Evolutionary conservation across 805 yeast genomes (phyloP).

Genomic region (Saturnispora saitoi): DNA sequence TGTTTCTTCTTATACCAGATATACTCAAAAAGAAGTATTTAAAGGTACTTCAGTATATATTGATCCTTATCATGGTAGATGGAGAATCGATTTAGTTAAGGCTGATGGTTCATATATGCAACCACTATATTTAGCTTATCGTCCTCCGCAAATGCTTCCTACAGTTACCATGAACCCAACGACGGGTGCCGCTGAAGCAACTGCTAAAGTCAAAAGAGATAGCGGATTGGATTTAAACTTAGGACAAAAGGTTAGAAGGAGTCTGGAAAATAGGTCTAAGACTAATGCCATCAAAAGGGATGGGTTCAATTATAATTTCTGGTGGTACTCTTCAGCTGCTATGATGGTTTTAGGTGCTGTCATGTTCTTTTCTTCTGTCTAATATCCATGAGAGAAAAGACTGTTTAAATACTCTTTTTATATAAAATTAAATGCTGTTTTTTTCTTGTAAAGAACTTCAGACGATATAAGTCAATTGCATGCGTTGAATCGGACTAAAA

Average conservation of each 20-base stretch:
- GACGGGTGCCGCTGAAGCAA: conserved; percentile 19
- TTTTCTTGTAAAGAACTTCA: not conserved
- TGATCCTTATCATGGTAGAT: conserved; percentile 79
- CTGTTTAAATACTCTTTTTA: not conserved
- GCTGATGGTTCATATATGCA: conserved; percentile 74
- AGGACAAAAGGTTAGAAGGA: conserved; percentile 48
- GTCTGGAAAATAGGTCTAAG: conserved; percentile 69
- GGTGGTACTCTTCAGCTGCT: conserved; percentile 52
- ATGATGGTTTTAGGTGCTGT: conserved; percentile 27
- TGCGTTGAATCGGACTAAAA: not conserved
- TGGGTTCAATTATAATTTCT: conserved; percentile 34
- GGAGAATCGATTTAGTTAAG: conserved; percentile 62
- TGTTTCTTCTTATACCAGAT: conserved; percentile 59
- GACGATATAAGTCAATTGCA: too few species aligned
- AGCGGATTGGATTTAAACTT: conserved; percentile 21
- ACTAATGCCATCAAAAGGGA: conserved; percentile 56
- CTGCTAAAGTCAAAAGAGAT: conserved; percentile 11
- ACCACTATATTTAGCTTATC: conserved; percentile 85
- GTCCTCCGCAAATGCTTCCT: conserved; percentile 95
- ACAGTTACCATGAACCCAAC: conserved; percentile 89
- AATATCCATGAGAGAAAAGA: not conserved
- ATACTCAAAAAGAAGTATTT: conserved; percentile 57
- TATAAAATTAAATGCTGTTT: not conserved
- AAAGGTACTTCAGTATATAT: conserved; percentile 49
- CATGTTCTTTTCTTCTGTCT: conserved; percentile 15